Percentiles rank a stretch among this genome's conserved stretches.
These are phyloP conservation scores for Saposhnikovia divaricata DNA, from an alignment of 129 eudicot species.

Conservation along the genomic window DNA sequence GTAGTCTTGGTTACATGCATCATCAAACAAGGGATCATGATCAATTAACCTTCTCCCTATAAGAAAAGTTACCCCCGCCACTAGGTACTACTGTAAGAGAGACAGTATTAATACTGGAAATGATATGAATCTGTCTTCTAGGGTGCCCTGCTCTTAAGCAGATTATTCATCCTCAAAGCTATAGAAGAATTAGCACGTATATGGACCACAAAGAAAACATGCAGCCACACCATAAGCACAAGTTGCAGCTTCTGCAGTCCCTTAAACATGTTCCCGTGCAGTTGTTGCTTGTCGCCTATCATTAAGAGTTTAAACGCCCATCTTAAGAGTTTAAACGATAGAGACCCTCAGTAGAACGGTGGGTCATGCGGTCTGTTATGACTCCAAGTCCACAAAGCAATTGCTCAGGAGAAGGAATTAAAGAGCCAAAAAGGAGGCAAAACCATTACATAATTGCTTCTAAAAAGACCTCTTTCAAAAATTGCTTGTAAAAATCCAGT, in stretches of 20 bases:
- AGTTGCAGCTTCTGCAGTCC: conserved; percentile 83
- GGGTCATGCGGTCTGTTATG: too few relatives aligned
- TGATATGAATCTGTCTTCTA: conserved; percentile 8
- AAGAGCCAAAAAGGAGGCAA: too few relatives aligned
- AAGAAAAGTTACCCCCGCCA: conserved; percentile 17
- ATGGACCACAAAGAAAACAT: conserved; percentile 60
- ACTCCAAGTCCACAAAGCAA: too few relatives aligned
- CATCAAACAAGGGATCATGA: conserved; percentile 42
- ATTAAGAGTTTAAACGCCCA: too few relatives aligned
- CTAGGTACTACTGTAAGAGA: conserved; percentile 18
- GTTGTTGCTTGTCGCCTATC: too few relatives aligned
- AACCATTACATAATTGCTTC: too few relatives aligned
- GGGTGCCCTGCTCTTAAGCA: conserved; percentile 44
- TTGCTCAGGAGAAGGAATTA: too few relatives aligned
- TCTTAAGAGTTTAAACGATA: too few relatives aligned
- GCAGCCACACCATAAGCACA: conserved; percentile 84
- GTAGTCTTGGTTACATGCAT: conserved; percentile 20
- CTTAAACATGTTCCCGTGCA: not conserved
- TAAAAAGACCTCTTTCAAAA: too few relatives aligned
- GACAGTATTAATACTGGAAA: not conserved
- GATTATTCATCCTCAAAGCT: conserved; percentile 55
- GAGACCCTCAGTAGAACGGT: too few relatives aligned
- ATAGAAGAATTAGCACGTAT: conserved; percentile 58
- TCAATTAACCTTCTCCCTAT: conserved; percentile 14
- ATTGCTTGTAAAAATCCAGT: too few relatives aligned